Evolutionary conservation across 345 rosid genomes (phyloP).

Genomic region (Boechera stricta): DNA sequence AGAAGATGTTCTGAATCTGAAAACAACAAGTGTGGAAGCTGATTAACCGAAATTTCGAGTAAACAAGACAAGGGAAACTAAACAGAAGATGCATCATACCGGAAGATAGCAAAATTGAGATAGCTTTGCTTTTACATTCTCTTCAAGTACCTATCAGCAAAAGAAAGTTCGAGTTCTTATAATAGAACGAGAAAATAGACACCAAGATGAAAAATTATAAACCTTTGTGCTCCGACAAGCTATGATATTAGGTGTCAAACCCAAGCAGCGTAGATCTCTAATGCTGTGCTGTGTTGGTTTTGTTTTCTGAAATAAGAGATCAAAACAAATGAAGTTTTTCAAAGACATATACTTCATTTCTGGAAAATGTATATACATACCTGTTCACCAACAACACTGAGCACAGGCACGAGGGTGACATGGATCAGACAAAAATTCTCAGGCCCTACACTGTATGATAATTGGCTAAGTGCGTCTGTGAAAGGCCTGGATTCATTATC

Average conservation of each 20-base stretch:
- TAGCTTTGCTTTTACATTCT: conserved; percentile 73
- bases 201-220: conserved; percentile 10
- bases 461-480: conserved; percentile 81
- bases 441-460: conserved; percentile 74
- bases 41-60: conserved; percentile 1
- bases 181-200: conserved; percentile 22
- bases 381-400: conserved; percentile 87
- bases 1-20: conserved; percentile 72
- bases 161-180: neutral
- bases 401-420: conserved; percentile 84
- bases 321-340: conserved; percentile 2
- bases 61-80: neutral
- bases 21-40: conserved; percentile 26
- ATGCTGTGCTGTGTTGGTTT: conserved; percentile 98
- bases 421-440: conserved; percentile 85
- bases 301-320: conserved; percentile 64
- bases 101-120: conserved; percentile 82
- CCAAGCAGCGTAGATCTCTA: conserved; percentile 74
- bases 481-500: conserved; percentile 84
- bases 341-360: conserved; percentile 3
- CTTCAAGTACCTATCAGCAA: conserved; percentile 62
- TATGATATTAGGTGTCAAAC: conserved; percentile 82
- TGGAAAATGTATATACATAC: conserved; percentile 40
- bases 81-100: conserved; percentile 47
- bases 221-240: conserved; percentile 96